Evolutionary conservation across 768 basidiomycete genomes (phyloP), one percentile per base, ranked within the genome.

Genomic region (Tricholoma sp.): DNA sequence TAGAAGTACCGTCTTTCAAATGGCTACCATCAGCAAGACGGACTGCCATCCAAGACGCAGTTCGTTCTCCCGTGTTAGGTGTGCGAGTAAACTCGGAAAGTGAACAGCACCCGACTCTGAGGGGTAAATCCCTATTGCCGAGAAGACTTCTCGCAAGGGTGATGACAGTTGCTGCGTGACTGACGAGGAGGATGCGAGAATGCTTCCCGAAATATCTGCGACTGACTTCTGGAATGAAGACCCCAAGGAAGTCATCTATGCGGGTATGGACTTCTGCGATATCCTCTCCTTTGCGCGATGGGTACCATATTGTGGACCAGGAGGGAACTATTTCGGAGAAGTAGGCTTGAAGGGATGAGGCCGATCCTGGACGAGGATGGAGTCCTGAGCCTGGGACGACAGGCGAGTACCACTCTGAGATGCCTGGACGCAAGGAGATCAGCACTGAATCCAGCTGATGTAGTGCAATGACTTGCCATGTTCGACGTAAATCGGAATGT

Each of bases 371-470:
- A 3, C 89, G 85, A 2, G 91, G 91, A 61, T 91, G 88, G 7
- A 92, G 75, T 32, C 89, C 86, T 2, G 87, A 83, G 31, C 82
- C 79, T 0, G 83, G 81, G 2, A 68, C 67, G 33, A 84, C 88
- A 29, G 85, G 88, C 3, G 86, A 87, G 68, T 85, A 90, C 91
- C 91, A 93, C 69, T 91, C 89, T 3, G 82, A 79, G 7, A 91
- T 66, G 9, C 87, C 87, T 89, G 24, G 24, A 24, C 4, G 58
- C 12, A 55, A 41, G 51, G 41, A 44, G 33, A 45, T 15, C 17
- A 12, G 18, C 24, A 18, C 15, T 31, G 37, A 31, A 32, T 53
- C 42, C 12, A 7, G 15, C 1, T 9, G 36, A 39, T 52, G n/a
- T 31, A 11, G 28, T 34, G 4, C 48, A 47, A 52, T 50, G 32